Evolutionary conservation across 345 rosid species (phyloP).

Genomic region (Lenwebbia sp.): DNA sequence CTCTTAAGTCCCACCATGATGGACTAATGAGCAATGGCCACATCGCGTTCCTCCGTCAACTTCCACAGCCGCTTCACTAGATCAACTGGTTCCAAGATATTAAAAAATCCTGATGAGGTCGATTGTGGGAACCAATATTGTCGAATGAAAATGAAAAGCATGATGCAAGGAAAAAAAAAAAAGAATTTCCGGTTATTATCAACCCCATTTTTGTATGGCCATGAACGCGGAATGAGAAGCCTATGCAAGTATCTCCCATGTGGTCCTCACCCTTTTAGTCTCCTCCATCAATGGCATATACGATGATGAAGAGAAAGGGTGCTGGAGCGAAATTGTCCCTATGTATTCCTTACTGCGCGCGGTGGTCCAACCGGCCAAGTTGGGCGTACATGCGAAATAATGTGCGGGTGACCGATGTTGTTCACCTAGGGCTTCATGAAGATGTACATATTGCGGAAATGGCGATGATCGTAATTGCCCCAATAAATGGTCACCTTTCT

Average conservation of each 20-base stretch:
- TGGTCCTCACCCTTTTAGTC: neutral
- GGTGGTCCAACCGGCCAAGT: neutral
- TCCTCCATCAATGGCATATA: neutral
- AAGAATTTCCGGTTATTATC: neutral
- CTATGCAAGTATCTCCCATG: neutral
- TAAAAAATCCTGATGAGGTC: conserved; percentile 3
- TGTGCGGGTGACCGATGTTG: neutral
- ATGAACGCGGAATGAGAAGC: neutral
- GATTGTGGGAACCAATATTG: conserved; percentile 18
- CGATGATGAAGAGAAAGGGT: neutral
- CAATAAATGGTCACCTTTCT: conserved; percentile 11
- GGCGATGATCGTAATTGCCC: neutral
- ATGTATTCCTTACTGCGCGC: neutral
- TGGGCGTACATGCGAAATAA: neutral
- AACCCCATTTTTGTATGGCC: neutral
- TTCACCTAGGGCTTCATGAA: neutral
- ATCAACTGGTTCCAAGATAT: neutral
- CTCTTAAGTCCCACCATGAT: conserved; percentile 5
- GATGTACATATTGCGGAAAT: neutral
- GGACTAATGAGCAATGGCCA: conserved; percentile 17
- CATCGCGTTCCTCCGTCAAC: neutral
- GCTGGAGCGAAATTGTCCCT: neutral
- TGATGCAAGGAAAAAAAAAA: neutral
- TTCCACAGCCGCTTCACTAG: neutral
- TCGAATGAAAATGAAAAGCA: neutral